These are phyloP conservation scores for Pseudocercospora fijiensis DNA, from an alignment of 2,329 filamentous ascomycete genomes.

Conservation along the genomic window DNA sequence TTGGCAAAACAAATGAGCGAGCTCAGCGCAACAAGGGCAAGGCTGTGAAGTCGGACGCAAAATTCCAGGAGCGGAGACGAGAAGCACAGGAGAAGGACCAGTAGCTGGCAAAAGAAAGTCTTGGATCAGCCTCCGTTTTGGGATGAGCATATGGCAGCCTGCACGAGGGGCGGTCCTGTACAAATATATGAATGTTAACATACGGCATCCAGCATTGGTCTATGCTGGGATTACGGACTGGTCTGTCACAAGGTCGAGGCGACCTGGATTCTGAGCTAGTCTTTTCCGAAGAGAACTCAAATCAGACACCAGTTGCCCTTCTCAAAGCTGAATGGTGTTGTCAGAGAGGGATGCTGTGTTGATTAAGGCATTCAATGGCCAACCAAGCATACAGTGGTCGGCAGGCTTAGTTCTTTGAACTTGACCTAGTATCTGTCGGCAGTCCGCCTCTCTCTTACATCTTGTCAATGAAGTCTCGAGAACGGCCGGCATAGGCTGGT, in stretches of 20 bases:
- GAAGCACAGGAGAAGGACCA: conserved; percentile 33
- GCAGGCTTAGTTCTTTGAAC: background rate
- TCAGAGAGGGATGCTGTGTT: background rate
- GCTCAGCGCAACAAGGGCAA: conserved; percentile 33
- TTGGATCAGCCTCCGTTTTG: conserved; percentile 22
- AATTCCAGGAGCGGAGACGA: conserved; percentile 30
- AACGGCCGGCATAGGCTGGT: background rate
- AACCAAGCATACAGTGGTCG: background rate
- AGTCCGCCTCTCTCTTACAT: background rate
- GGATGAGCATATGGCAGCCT: conserved; percentile 12
- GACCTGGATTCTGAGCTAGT: background rate
- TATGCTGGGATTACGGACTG: background rate
- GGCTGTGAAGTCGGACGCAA: conserved; percentile 30
- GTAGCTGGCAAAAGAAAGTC: conserved; percentile 24
- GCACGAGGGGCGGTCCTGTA: conserved; percentile 1
- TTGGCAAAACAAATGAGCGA: conserved; percentile 34
- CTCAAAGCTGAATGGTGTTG: background rate
- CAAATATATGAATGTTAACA: conserved; percentile 5
- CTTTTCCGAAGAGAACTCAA: too few relatives aligned
- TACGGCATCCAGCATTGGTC: background rate
- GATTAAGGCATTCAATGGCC: background rate
- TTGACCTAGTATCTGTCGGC: background rate
- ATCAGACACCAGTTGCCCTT: background rate
- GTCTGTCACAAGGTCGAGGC: background rate
- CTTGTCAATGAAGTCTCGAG: background rate